Conservation (phyloP, 768 basidiomycete species). For the Crucibulum laeve region DNA sequence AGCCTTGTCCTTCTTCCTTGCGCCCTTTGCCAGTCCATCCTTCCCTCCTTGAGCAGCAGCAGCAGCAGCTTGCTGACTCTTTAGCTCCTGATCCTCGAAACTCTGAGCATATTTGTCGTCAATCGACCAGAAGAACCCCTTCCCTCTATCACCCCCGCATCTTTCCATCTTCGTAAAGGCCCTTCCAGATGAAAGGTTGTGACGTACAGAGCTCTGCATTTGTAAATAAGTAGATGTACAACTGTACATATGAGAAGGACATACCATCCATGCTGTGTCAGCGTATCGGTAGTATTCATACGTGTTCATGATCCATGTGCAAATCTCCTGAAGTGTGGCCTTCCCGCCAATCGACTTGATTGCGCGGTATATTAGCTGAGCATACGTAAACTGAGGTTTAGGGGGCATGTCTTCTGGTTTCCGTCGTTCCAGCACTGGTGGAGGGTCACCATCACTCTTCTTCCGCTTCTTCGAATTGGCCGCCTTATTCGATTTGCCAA, state of each 20-base stretch:
- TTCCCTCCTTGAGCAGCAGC: constrained; percentile 26
- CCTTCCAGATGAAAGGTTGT: constrained; percentile 89
- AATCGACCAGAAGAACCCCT: constrained; percentile 92
- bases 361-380: constrained; percentile 86
- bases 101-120: constrained; percentile 68
- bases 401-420: constrained; percentile 78
- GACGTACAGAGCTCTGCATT: constrained; percentile 83
- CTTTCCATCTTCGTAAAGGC: constrained; percentile 91
- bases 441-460: constrained; percentile 49
- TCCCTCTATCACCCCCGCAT: constrained; percentile 79
- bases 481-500: constrained; percentile 40
- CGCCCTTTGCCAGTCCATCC: constrained; percentile 27
- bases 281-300: constrained; percentile 90
- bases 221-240: constrained; percentile 3
- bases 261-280: constrained; percentile 89
- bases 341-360: constrained; percentile 79
- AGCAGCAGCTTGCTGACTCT: constrained; percentile 35
- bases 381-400: constrained; percentile 88
- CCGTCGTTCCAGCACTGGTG: constrained; percentile 31
- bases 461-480: constrained; percentile 67
- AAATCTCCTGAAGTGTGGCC: constrained; percentile 89
- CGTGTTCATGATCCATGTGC: constrained; percentile 84
- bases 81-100: constrained; percentile 68
- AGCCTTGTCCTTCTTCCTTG: constrained; percentile 59
- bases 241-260: constrained; percentile 19